phyloP scores from a whole-genome alignment of 1,139 yeast genomes.

The Insectozyma bohioensis region DNA sequence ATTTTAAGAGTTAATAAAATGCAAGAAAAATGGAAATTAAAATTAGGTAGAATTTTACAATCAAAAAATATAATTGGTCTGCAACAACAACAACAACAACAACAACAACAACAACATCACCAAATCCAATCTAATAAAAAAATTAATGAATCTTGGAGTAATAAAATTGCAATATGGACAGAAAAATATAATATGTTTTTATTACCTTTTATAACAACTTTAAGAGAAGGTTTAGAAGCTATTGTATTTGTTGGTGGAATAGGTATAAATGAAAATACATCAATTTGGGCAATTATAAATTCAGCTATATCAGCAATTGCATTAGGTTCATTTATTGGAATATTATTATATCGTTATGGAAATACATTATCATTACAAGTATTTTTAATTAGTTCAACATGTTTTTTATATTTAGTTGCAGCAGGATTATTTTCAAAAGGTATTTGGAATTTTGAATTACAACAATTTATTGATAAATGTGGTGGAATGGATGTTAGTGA shows the following conservation, averaged over 20 bases:
- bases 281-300: conserved; percentile 31
- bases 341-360: conserved; percentile 41
- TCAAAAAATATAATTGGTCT: conserved; percentile 3
- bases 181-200: conserved; percentile 42
- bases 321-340: conserved; percentile 36
- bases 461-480: conserved; percentile 38
- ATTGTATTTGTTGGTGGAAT: conserved; percentile 50
- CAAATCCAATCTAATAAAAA: conserved; percentile 7
- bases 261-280: conserved; percentile 44
- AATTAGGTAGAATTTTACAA: conserved; percentile 38
- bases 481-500: conserved; percentile 48
- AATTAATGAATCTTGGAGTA: conserved; percentile 8
- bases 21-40: conserved; percentile 85
- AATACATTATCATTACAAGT: conserved; percentile 41
- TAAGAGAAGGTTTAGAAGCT: conserved; percentile 51
- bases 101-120: too few relatives aligned
- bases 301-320: conserved; percentile 31
- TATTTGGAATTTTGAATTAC: conserved; percentile 47
- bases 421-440: conserved; percentile 49
- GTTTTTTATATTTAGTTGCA: conserved; percentile 44
- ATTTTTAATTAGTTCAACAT: conserved; percentile 41
- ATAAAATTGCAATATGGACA: conserved; percentile 19
- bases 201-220: conserved; percentile 45
- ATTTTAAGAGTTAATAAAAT: conserved; percentile 47
- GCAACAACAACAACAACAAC: too few relatives aligned